Evolutionary conservation across 2,329 filamentous ascomycete species (phyloP).

Genomic region (Drechslerella coelobrocha): DNA sequence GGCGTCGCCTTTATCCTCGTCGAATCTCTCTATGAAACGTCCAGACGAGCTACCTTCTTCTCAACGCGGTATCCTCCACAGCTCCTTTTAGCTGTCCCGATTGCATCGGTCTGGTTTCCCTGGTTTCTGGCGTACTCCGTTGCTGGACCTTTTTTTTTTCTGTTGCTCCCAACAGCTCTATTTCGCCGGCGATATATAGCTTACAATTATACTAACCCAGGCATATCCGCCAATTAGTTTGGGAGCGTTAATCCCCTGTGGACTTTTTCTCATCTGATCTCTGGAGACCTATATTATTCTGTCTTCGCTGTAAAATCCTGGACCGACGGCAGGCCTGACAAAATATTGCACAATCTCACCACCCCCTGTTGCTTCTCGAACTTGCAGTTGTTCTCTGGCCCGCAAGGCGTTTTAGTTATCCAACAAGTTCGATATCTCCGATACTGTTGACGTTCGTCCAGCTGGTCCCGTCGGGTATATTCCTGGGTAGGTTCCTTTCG

Average conservation of each 20-base stretch:
- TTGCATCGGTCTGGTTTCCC: neutral
- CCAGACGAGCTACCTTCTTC: slow-evolving; percentile 21
- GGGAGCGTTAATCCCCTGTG: neutral
- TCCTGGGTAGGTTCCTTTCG: neutral
- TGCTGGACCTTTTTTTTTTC: neutral
- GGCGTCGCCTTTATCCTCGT: slow-evolving; percentile 16
- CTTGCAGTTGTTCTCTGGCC: no score
- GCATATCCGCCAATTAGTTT: neutral
- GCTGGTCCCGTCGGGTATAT: neutral
- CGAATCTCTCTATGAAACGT: neutral
- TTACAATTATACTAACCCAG: neutral
- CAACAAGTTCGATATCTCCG: neutral
- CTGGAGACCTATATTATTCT: neutral
- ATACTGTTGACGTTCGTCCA: neutral
- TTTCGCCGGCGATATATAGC: slow-evolving; percentile 1
- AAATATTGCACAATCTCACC: neutral
- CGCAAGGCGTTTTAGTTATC: neutral
- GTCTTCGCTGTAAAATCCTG: neutral
- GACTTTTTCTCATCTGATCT: neutral
- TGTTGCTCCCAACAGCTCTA: neutral
- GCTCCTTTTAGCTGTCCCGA: neutral
- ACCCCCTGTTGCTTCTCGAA: neutral
- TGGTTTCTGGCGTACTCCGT: neutral
- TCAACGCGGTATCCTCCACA: slow-evolving; percentile 11
- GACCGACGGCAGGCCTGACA: neutral